phyloP scores from a whole-genome alignment of 148 eudicot genomes.

The Mesembryanthemum crystallinum region DNA sequence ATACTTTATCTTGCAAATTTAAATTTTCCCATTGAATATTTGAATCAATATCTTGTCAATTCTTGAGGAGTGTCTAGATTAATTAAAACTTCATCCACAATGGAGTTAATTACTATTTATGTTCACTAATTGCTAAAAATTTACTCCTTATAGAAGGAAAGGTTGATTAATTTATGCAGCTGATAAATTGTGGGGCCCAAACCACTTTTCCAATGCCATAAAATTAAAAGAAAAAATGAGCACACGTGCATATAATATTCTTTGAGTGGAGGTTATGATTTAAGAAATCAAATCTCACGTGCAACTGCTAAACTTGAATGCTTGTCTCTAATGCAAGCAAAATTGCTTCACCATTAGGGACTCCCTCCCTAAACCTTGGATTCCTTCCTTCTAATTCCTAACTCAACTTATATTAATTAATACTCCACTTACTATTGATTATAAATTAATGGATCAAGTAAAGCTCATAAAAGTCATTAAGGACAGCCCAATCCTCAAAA shows the following conservation, averaged over 20 bases:
- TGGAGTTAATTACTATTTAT: no score
- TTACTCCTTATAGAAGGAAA: not conserved
- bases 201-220: not conserved
- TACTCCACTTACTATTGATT: no score
- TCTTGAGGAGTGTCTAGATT: no score
- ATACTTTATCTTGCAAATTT: no score
- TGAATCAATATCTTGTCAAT: no score
- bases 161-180: not conserved
- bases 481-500: not conserved
- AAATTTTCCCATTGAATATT: no score
- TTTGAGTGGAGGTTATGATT: slow-evolving; percentile 14
- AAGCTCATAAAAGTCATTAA: slow-evolving; percentile 10
- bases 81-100: no score
- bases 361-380: slow-evolving; percentile 31
- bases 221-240: not conserved
- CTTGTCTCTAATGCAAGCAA: slow-evolving; percentile 26
- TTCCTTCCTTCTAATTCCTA: slow-evolving; percentile 13
- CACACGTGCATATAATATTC: slow-evolving; percentile 28
- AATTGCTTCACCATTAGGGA: slow-evolving; percentile 15
- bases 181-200: not conserved
- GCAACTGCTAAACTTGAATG: slow-evolving; percentile 15
- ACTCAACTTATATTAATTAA: not conserved
- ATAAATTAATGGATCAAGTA: not conserved
- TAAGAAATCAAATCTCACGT: slow-evolving; percentile 25
- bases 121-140: no score